Evolutionary conservation across 495 filamentous ascomycete genomes (phyloP).

Genomic region (Talaromyces proteolyticus): DNA sequence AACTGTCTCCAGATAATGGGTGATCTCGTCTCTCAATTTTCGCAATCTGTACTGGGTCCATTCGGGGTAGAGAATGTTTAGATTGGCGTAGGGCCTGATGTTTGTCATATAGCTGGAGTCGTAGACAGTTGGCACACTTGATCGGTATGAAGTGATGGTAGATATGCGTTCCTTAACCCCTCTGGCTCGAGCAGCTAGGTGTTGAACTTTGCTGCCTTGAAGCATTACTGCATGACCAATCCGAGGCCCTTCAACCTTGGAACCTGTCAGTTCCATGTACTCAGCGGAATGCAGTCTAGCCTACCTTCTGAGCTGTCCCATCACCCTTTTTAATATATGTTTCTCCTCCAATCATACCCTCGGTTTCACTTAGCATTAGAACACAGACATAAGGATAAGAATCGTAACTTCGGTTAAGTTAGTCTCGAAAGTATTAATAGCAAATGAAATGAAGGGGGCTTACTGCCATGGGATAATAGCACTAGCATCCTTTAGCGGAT

Average conservation of each 20-base stretch:
- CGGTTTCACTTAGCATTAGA: conserved; percentile 26
- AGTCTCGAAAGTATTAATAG: too few species aligned
- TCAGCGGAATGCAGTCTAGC: neutral
- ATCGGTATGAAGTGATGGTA: conserved; percentile 25
- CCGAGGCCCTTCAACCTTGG: conserved; percentile 17
- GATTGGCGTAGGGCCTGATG: conserved; percentile 21
- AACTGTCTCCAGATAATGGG: too few species aligned
- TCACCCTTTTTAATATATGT: conserved; percentile 26
- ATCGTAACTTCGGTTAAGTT: conserved; percentile 13
- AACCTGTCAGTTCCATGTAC: neutral
- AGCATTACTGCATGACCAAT: conserved; percentile 22
- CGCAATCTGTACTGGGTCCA: conserved; percentile 21
- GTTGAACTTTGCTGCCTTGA: conserved; percentile 26
- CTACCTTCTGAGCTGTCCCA: conserved; percentile 17
- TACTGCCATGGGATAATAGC: conserved; percentile 28
- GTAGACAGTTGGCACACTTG: conserved; percentile 14
- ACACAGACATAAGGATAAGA: conserved; percentile 32
- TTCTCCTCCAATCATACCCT: conserved; percentile 27
- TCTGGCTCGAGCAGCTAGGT: conserved; percentile 21
- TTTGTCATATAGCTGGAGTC: conserved; percentile 27
- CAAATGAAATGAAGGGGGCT: conserved; percentile 10
- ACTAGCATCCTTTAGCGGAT: conserved; percentile 13
- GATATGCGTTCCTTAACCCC: conserved; percentile 25
- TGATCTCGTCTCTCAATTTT: neutral
- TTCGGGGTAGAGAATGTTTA: conserved; percentile 18